A percentile compares a stretch with the other conserved stretches of the same genome.
Evolutionary conservation across 129 eudicot species (phyloP).

Genomic region (Pseudognaphalium luteoalbum): DNA sequence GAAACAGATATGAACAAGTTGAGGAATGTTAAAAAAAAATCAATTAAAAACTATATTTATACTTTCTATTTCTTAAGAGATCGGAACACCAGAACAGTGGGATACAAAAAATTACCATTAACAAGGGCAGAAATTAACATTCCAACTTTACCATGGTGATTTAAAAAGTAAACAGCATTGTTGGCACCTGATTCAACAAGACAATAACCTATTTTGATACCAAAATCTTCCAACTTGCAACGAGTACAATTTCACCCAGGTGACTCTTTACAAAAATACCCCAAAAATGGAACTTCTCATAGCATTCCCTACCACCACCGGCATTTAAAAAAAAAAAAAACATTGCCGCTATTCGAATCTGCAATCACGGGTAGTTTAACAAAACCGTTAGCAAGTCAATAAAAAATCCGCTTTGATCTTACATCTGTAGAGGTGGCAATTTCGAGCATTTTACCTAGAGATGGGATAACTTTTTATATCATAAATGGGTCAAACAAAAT

Average conservation of each 20-base stretch:
- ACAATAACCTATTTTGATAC: not conserved
- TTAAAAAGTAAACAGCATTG: not conserved
- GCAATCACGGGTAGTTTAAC: constrained; percentile 15
- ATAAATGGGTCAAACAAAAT: not conserved
- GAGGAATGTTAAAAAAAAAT: too few species aligned
- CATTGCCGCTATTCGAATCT: constrained; percentile 2
- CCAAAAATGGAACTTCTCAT: not conserved
- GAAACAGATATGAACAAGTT: too few species aligned
- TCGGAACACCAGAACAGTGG: too few species aligned
- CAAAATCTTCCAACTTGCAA: not conserved
- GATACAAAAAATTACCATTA: not conserved
- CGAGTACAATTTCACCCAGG: not conserved
- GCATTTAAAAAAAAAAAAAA: not conserved
- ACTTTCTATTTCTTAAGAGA: too few species aligned
- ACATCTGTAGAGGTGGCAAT: not conserved
- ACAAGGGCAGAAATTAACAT: not conserved
- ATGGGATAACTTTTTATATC: not conserved
- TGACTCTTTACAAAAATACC: constrained; percentile 2
- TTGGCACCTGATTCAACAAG: not conserved
- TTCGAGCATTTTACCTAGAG: not conserved
- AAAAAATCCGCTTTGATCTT: not conserved
- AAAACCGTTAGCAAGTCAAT: not conserved
- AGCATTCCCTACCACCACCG: constrained; percentile 6
- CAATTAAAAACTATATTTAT: too few species aligned
- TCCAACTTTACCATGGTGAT: not conserved